Evolutionary conservation across 768 basidiomycete species (phyloP), one percentile per base, ranked within the genome.

Genomic region (Hygrocybe coccinea): DNA sequence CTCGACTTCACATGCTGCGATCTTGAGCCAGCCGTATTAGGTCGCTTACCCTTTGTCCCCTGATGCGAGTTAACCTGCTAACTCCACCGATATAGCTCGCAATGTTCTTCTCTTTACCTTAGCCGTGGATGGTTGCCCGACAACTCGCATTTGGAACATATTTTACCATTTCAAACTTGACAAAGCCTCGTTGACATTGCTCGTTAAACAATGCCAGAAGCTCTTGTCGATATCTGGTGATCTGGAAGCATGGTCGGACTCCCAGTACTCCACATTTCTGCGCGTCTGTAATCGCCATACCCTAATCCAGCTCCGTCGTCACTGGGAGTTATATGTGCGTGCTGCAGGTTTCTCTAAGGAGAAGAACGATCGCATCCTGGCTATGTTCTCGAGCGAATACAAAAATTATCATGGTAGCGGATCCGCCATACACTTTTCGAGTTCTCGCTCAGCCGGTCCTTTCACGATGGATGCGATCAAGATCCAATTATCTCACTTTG

Each of bases 1-100:
- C 57, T 79, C 17, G 79, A 81, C 60, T 74, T 80, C 46, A 82
- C 79, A 12, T 81, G 78, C 54, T 79, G 76, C 52, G 79, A 82
- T 63, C 60, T 67, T 41, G 79, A 82, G 35, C 73, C 79, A 2
- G 79, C 72, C 0, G 64, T 79, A 15, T 58, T 81, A 44, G 77
- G 80, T 78, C 11, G 55, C 17, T 65, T 44, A 21, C n/a, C 24
- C 17, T 41, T n/a, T 8, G n/a, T 8, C 25, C 51, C 14, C n/a
- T n/a, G n/a, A 50, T 15, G 17, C 8, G 29, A 29, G 29, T 29
- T 43, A 12, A 36, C 55, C 6, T 34, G 38, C 15, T 35, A 43
- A 33, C 21, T 46, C 15, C 43, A 29, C 2, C 25, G 17, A 2
- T 11, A 43, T 48, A 83, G 81, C 81, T 11, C 72, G 81, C 9